phyloP scores from a whole-genome alignment of 139 green algal genomes.

The Diplosphaera chodatii region DNA sequence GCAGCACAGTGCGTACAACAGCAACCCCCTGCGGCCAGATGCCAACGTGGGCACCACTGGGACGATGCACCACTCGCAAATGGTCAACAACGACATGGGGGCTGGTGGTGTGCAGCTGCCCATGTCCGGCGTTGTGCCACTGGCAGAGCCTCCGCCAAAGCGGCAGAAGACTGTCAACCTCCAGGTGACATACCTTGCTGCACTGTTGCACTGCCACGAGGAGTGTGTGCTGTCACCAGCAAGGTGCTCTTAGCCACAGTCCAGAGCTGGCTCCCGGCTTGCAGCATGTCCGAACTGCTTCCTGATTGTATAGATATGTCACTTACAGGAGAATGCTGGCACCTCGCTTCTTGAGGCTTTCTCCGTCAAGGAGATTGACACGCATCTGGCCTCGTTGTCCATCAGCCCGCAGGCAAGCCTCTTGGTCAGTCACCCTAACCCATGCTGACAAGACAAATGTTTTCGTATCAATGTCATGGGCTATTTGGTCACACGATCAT shows the following conservation, averaged over 20 bases:
- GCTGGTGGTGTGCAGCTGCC: slow-evolving; percentile 18
- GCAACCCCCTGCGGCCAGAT: background rate
- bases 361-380: slow-evolving; percentile 60
- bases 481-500: too few species aligned
- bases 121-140: slow-evolving; percentile 11
- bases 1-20: background rate
- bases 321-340: slow-evolving; percentile 36
- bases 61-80: background rate
- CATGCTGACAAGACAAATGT: too few species aligned
- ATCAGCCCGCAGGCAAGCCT: background rate
- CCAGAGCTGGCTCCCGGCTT: too few species aligned
- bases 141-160: slow-evolving; percentile 7
- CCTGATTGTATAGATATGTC: too few species aligned
- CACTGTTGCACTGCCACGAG: too few species aligned
- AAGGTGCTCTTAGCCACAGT: too few species aligned
- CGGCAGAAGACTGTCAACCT: slow-evolving; percentile 8
- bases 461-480: too few species aligned
- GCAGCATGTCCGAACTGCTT: too few species aligned
- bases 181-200: slow-evolving; percentile 5
- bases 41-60: background rate
- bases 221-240: too few species aligned
- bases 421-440: too few species aligned
- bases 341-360: slow-evolving; percentile 93
- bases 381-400: slow-evolving; percentile 57
- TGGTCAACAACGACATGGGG: slow-evolving; percentile 7